These are phyloP conservation scores for Cocos nucifera DNA, from an alignment of 176 grass and related monocot genomes.

Conservation along the genomic window DNA sequence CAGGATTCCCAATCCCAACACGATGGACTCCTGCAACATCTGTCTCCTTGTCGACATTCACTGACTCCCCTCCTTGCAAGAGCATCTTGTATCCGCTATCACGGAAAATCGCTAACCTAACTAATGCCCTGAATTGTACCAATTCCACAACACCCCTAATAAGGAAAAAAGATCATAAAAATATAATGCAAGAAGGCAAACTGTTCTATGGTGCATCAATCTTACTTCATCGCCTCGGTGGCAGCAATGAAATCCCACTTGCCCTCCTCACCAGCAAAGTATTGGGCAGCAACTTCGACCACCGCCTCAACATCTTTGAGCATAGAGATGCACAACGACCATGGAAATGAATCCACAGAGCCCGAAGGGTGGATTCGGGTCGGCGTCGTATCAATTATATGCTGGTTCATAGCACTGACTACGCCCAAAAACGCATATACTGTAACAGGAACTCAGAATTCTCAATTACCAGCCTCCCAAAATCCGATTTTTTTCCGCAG, in stretches of 20 bases:
- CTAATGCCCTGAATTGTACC: slow-evolving; percentile 42
- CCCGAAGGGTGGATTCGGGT: slow-evolving; percentile 14
- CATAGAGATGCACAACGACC: slow-evolving; percentile 71
- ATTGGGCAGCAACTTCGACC: slow-evolving; percentile 76
- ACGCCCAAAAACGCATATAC: slow-evolving; percentile 93
- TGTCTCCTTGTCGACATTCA: slow-evolving; percentile 40
- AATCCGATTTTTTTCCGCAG: not conserved
- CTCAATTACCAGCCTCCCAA: not conserved
- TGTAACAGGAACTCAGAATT: slow-evolving; percentile 19
- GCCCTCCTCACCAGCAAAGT: slow-evolving; percentile 71
- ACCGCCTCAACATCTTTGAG: slow-evolving; percentile 89
- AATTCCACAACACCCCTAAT: not conserved
- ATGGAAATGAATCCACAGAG: slow-evolving; percentile 45
- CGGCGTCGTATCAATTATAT: slow-evolving; percentile 73
- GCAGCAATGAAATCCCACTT: slow-evolving; percentile 85
- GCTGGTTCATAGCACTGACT: slow-evolving; percentile 80
- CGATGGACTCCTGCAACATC: slow-evolving; percentile 27
- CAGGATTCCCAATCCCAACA: slow-evolving; percentile 26
- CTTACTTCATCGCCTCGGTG: slow-evolving; percentile 87
- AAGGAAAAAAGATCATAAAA: not conserved
- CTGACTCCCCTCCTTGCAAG: slow-evolving; percentile 81
- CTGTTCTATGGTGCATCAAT: not conserved
- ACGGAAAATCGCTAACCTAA: slow-evolving; percentile 77
- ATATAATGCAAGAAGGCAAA: slow-evolving; percentile 7
- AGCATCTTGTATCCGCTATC: slow-evolving; percentile 92